Evolutionary conservation across 768 basidiomycete genomes (phyloP), one percentile per base, ranked within the genome.

Genomic region (Mycena indigotica): DNA sequence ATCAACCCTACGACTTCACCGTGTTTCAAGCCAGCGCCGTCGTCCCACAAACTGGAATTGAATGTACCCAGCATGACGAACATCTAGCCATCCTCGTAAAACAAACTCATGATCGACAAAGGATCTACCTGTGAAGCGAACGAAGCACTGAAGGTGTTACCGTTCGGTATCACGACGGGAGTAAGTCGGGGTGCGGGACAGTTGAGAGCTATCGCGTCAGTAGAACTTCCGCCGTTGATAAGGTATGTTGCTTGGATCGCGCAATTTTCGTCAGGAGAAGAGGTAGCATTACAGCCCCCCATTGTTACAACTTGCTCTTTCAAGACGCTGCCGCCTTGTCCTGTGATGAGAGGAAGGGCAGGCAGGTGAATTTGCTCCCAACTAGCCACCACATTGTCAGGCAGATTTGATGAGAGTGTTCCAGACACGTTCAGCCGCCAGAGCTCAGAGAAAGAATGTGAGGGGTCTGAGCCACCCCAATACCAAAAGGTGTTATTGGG

Each of bases 401-500:
- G 81, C 28, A 85, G 68, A 67, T 93, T 93, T 17, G 88, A 81
- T 2, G 91, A 85, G 16, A 93, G 74, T 0, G 84, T 82, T 25
- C 91, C 91, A 12, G 87, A 81, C 15, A 93, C 72, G 56, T 82
- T 74, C 40, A 93, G 72, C 62, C 80, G 78, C 89, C 89, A 93
- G 19, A 90, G 76, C 52, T 92, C 84, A 21, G 87, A 83, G 29
- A 91, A 60, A 21, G 71, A 30, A 82, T 72, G 57, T 71, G 76
- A 28, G 72, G 79, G 82, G 59, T 88, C 74, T 25, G 77, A 80
- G 6, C 91, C 91, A n/a, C 91, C 91, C 6, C 82, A 79, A 64
- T 91, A 75, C 71, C 83, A 91, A 63, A 91, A 84, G 0, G 87
- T 85, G 61, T 87, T 92, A 65, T 86, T 89, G 38, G 85, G 86